Percentiles rank a stretch among this genome's conserved stretches.
These are phyloP conservation scores for Bocquillonia castaneifolia DNA, from an alignment of 441 rosid species.

Conservation along the genomic window DNA sequence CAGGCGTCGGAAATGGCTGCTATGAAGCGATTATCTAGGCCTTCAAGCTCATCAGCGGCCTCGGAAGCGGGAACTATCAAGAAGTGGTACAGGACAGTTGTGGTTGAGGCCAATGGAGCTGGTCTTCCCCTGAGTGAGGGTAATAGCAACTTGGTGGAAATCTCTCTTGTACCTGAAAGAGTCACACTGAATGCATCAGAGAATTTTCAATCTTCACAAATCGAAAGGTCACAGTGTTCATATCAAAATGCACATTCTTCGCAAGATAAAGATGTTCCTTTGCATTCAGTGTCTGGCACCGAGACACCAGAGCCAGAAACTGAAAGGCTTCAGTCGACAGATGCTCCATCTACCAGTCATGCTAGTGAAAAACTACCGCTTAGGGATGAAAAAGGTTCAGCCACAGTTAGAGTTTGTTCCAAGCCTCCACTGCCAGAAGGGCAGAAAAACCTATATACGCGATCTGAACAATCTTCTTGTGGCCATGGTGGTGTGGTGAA, in stretches of 20 bases:
- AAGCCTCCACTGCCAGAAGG: constrained; percentile 28
- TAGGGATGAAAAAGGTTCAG: constrained; percentile 24
- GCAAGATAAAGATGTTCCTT: constrained; percentile 29
- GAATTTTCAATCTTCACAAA: constrained; percentile 30
- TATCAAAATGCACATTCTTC: constrained; percentile 28
- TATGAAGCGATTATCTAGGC: constrained; percentile 57
- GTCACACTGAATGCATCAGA: constrained; percentile 25
- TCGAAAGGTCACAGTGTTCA: constrained; percentile 26
- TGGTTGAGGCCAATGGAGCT: constrained; percentile 55
- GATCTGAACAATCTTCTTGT: constrained; percentile 29
- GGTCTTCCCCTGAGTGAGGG: constrained; percentile 39
- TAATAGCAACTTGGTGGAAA: constrained; percentile 48
- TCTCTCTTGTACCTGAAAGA: constrained; percentile 59
- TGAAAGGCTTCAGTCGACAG: constrained; percentile 20
- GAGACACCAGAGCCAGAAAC: constrained; percentile 27
- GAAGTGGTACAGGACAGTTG: constrained; percentile 54
- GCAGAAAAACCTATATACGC: constrained; percentile 36
- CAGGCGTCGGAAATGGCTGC: constrained; percentile 93
- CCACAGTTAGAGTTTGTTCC: constrained; percentile 25
- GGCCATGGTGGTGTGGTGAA: constrained; percentile 22
- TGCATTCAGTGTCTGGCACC: constrained; percentile 21
- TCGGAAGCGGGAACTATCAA: constrained; percentile 63
- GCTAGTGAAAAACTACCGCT: constrained; percentile 23
- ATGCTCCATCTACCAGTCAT: constrained; percentile 24
- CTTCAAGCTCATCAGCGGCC: constrained; percentile 35